Conservation (phyloP, 345 rosid species). For the Odontarrhena argentea region DNA sequence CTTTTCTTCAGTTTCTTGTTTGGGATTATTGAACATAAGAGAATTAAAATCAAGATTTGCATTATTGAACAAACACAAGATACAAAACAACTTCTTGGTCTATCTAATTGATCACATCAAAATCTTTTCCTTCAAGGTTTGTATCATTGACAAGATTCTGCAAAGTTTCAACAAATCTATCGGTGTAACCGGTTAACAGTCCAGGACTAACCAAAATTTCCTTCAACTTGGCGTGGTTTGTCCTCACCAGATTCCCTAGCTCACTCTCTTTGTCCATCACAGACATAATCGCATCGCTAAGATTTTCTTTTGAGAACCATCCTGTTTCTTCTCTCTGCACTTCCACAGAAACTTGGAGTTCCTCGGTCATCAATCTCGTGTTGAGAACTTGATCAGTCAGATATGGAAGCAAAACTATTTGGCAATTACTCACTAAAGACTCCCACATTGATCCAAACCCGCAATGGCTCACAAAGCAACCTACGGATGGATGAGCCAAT, state of each 20-base stretch:
- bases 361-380: slow-evolving; percentile 40
- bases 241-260: background rate
- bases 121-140: background rate
- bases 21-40: background rate
- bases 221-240: slow-evolving; percentile 31
- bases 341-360: slow-evolving; percentile 44
- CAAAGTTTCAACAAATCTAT: slow-evolving; percentile 3
- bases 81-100: background rate
- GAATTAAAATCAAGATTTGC: background rate
- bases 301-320: slow-evolving; percentile 6
- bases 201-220: slow-evolving; percentile 5
- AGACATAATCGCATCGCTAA: slow-evolving; percentile 21
- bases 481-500: slow-evolving; percentile 38
- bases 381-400: slow-evolving; percentile 44
- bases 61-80: background rate
- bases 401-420: slow-evolving; percentile 40
- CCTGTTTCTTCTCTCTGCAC: slow-evolving; percentile 35
- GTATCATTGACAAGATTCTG: background rate
- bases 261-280: slow-evolving; percentile 32
- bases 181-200: background rate
- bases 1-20: background rate
- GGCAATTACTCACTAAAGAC: slow-evolving; percentile 9
- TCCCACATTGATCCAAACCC: slow-evolving; percentile 50
- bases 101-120: slow-evolving; percentile 1
- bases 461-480: slow-evolving; percentile 42